These are phyloP conservation scores for Colletotrichum costaricense DNA, from an alignment of 2,329 filamentous ascomycete genomes.

Conservation along the genomic window DNA sequence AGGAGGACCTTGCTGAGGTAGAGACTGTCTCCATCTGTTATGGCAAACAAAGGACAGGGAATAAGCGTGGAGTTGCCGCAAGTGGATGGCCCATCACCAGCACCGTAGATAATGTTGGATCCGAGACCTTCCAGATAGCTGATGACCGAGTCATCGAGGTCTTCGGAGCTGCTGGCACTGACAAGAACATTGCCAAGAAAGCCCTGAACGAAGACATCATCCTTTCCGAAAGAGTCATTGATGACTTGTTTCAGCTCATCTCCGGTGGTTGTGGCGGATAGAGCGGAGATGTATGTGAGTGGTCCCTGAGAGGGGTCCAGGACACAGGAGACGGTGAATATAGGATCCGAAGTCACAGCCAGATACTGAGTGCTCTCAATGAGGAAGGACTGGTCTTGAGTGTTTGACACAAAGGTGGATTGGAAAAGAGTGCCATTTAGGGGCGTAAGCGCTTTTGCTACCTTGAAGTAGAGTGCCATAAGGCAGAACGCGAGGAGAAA, in stretches of 20 bases:
- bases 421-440: not conserved
- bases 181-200: not conserved
- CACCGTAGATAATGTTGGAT: not conserved
- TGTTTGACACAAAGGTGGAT: not conserved
- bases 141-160: not conserved
- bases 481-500: not conserved
- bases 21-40: not conserved
- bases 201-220: not conserved
- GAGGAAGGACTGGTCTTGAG: not conserved
- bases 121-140: not conserved
- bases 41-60: not conserved
- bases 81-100: not conserved
- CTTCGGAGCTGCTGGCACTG: not conserved
- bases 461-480: not conserved
- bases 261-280: not conserved
- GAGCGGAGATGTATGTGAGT: not conserved
- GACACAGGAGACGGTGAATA: not conserved
- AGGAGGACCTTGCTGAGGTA: not conserved
- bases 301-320: not conserved
- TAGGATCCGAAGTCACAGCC: not conserved
- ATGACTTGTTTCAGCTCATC: not conserved
- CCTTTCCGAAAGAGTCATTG: not conserved
- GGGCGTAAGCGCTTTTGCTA: not conserved
- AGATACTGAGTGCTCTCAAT: not conserved
- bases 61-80: not conserved